Percentiles rank a stretch among this genome's conserved stretches.
Conservation (phyloP, 768 basidiomycete species). For the Macrolepiota fuliginosa region DNA sequence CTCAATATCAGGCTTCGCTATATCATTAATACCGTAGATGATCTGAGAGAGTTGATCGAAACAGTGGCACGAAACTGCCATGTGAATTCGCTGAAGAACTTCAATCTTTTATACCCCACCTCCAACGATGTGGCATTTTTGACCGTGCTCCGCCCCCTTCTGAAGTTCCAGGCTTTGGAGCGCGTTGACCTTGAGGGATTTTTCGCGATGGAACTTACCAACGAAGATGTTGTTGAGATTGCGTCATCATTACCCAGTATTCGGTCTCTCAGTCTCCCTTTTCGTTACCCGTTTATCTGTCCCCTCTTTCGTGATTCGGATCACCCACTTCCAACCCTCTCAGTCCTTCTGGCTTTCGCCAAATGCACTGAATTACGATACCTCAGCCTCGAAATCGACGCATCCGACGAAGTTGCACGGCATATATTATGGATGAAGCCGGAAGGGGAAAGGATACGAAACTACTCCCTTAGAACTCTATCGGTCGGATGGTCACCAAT, state of each 20-base stretch:
- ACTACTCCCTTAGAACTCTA: not conserved
- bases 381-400: not conserved
- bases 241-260: not conserved
- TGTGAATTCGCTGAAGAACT: too few species aligned
- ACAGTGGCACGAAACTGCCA: too few species aligned
- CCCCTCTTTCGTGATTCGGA: not conserved
- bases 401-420: not conserved
- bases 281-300: not conserved
- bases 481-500: not conserved
- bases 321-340: not conserved
- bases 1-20: too few species aligned
- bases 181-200: too few species aligned
- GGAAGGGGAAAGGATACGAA: not conserved
- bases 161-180: too few species aligned
- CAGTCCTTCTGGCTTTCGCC: not conserved
- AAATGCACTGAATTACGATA: not conserved
- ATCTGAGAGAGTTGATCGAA: too few species aligned
- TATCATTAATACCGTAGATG: too few species aligned
- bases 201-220: too few species aligned
- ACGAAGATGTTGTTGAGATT: too few species aligned
- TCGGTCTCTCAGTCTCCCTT: not conserved
- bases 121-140: too few species aligned
- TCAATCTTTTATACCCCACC: too few species aligned
- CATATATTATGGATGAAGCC: not conserved
- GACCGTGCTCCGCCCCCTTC: too few species aligned